Evolutionary conservation across 2,329 filamentous ascomycete genomes (phyloP), one percentile per base, ranked within the genome.

Genomic region (Aureobasidium sp.): DNA sequence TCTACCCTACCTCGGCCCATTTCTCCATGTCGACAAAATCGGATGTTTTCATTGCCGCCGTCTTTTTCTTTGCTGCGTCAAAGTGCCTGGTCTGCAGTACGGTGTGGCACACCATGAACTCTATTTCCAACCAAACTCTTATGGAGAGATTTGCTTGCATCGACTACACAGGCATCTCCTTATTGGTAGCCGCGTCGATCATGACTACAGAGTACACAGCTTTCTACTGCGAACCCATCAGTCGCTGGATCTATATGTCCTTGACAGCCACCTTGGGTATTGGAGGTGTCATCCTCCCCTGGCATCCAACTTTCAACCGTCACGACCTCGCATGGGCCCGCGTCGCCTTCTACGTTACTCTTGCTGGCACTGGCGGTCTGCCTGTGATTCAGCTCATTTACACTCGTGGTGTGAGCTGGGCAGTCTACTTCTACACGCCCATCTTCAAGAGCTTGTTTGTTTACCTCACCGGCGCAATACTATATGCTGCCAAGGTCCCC

Each of bases 91-190:
- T 93, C 71, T 99, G 94, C 85, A 95, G 89, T 65, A 93, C 88
- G 66, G 86, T 97, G 71, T 99, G 94, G 94, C 94, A 99, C 78
- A 97, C 94, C 29, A 97, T 99, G 91, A 96, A 93, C 78, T 91
- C 90, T 69, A 95, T 97, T 60, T 91, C 93, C 19, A 90, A 96
- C 67, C 87, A 96, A 70, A 85, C 86, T 22, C 84, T 96, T 45
- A 88, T 99, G 77, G 94, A 96, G 72, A 88, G 91, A 64, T 97
- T 99, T 70, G 94, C 94, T 19, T 99, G 94, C 73, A 91, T 99
- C 63, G 94, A 99, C 75, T 99, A 99, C 76, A 97, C 94, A 0
- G 94, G 94, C 61, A 99, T 99, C 67, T 96, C 92, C 1, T 80
- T 99, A 56, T 83, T 99, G 29, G 94, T 99, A 58, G 91, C 94